These are phyloP conservation scores for Dinochytrium kinnereticum DNA, from an alignment of 371 early-diverging fungal genomes.

Conservation along the genomic window DNA sequence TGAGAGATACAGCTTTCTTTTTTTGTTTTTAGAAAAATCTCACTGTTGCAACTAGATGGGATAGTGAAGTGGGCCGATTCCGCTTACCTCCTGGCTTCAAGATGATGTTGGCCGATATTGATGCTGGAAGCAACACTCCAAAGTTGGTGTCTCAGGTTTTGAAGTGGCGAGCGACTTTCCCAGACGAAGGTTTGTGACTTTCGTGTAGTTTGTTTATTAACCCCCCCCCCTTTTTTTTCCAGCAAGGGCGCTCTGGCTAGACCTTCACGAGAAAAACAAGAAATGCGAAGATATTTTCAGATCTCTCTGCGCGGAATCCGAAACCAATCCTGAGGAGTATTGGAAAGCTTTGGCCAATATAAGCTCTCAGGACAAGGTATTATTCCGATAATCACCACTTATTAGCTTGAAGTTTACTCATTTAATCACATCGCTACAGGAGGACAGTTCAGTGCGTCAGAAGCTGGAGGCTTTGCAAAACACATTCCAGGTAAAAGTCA, in stretches of 20 bases:
- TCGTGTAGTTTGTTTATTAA: background rate
- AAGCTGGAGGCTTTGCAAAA: background rate
- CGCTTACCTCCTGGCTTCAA: constrained; percentile 74
- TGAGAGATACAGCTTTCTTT: background rate
- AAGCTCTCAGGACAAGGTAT: background rate
- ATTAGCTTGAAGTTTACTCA: background rate
- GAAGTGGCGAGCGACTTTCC: constrained; percentile 76
- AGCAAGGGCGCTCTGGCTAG: constrained; percentile 66
- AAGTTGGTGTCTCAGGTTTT: constrained; percentile 87
- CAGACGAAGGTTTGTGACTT: constrained; percentile 55
- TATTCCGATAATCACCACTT: background rate
- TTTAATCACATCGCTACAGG: background rate
- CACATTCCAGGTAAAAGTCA: constrained; percentile 7
- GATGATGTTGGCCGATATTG: constrained; percentile 88
- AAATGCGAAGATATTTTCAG: constrained; percentile 56
- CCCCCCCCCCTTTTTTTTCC: constrained; percentile 2
- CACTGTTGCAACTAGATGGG: constrained; percentile 74
- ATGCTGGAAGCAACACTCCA: constrained; percentile 92
- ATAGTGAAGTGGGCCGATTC: constrained; percentile 68
- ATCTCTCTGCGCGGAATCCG: constrained; percentile 39
- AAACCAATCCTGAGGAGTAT: background rate
- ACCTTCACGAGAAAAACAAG: constrained; percentile 61
- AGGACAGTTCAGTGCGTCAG: background rate
- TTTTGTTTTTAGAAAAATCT: background rate
- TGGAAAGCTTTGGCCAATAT: background rate